These are phyloP conservation scores for Lindgomyces ingoldianus DNA, from an alignment of 495 filamentous ascomycete genomes.

Conservation along the genomic window DNA sequence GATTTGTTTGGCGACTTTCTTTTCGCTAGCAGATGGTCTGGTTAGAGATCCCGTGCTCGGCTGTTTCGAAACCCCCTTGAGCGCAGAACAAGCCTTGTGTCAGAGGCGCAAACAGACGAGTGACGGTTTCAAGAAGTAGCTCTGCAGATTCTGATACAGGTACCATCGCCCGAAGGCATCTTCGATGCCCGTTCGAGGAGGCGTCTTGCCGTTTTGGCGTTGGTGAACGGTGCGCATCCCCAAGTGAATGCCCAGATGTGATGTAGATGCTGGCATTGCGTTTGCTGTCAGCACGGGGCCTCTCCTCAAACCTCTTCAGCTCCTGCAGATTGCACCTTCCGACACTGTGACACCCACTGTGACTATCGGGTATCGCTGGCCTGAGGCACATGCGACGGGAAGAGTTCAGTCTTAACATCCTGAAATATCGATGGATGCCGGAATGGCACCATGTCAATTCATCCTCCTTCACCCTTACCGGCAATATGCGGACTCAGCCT, in stretches of 20 bases:
- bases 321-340: constrained; percentile 4
- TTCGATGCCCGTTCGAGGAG: constrained; percentile 3
- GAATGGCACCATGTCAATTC: background rate
- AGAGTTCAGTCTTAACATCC: constrained; percentile 3
- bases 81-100: constrained; percentile 16
- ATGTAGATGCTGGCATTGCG: background rate
- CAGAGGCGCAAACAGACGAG: constrained; percentile 8
- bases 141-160: constrained; percentile 34
- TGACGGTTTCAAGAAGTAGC: constrained; percentile 16
- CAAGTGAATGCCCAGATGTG: too few species aligned
- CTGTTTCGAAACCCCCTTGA: constrained; percentile 29
- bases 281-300: background rate
- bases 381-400: constrained; percentile 8
- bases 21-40: background rate
- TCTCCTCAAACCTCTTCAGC: background rate
- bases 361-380: background rate
- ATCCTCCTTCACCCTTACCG: background rate
- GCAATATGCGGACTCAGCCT: background rate
- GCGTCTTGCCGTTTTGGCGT: background rate
- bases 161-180: constrained; percentile 14
- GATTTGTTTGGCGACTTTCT: constrained; percentile 15
- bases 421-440: background rate
- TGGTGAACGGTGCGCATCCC: background rate
- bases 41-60: background rate
- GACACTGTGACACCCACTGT: constrained; percentile 20